These are phyloP conservation scores for Cladobotryum mycophilum DNA, from an alignment of 2,329 filamentous ascomycete genomes.

Conservation along the genomic window DNA sequence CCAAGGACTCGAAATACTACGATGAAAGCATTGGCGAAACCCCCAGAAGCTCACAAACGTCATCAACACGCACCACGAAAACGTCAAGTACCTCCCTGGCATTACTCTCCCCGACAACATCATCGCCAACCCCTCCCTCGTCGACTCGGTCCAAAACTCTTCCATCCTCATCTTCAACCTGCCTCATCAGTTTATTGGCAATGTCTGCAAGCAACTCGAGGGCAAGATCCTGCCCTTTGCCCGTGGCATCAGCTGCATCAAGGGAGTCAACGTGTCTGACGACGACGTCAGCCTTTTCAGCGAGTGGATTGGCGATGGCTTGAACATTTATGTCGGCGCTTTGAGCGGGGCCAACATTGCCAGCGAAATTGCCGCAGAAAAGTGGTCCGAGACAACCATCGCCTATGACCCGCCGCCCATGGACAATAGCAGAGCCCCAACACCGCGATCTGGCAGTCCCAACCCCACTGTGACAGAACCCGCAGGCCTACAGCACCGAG, in stretches of 20 bases:
- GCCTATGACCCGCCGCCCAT: slow-evolving; percentile 89
- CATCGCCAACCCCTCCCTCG: slow-evolving; percentile 73
- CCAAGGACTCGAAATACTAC: slow-evolving; percentile 68
- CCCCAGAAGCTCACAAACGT: slow-evolving; percentile 80
- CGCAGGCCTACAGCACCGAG: slow-evolving; percentile 58
- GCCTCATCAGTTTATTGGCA: slow-evolving; percentile 90
- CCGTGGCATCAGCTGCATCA: slow-evolving; percentile 93
- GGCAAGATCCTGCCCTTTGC: slow-evolving; percentile 90
- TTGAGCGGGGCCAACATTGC: slow-evolving; percentile 96
- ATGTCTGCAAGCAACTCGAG: slow-evolving; percentile 74
- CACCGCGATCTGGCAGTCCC: slow-evolving; percentile 42
- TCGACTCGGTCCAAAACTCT: slow-evolving; percentile 73
- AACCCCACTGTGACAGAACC: slow-evolving; percentile 46
- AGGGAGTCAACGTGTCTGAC: slow-evolving; percentile 89
- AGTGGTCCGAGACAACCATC: slow-evolving; percentile 95
- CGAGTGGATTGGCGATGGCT: slow-evolving; percentile 83
- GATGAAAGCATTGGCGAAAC: slow-evolving; percentile 54
- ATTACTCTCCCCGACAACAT: slow-evolving; percentile 79
- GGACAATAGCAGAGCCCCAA: slow-evolving; percentile 68
- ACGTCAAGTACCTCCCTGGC: slow-evolving; percentile 94
- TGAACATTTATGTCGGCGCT: slow-evolving; percentile 95
- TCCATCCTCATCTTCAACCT: slow-evolving; percentile 94
- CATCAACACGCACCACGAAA: slow-evolving; percentile 92
- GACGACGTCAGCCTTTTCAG: slow-evolving; percentile 85
- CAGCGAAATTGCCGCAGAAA: slow-evolving; percentile 87